These are phyloP conservation scores for Gentiana dahurica DNA, from an alignment of 257 asterid genomes.

Conservation along the genomic window DNA sequence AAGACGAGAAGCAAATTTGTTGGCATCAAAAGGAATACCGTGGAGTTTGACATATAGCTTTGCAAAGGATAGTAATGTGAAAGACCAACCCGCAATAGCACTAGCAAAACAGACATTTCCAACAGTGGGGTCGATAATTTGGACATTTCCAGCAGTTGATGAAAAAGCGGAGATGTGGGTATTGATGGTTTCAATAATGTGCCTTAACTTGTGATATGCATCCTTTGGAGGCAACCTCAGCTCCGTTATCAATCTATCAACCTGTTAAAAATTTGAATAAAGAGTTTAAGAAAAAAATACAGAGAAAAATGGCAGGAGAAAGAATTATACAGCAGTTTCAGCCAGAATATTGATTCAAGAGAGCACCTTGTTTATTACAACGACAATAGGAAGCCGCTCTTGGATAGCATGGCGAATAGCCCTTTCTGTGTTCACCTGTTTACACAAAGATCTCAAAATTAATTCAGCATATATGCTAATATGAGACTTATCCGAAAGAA, in stretches of 20 bases:
- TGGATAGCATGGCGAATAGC: constrained; percentile 89
- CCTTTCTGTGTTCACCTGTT: constrained; percentile 87
- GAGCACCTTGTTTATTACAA: constrained; percentile 82
- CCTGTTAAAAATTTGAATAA: constrained; percentile 29
- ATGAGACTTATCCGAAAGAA: too few species aligned
- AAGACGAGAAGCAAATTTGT: constrained; percentile 80
- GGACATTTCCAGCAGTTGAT: constrained; percentile 87
- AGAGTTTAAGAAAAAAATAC: constrained; percentile 6
- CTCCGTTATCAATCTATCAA: constrained; percentile 85
- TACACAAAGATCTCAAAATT: constrained; percentile 5
- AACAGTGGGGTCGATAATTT: constrained; percentile 64
- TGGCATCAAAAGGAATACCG: constrained; percentile 86
- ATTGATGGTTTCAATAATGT: constrained; percentile 79
- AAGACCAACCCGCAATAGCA: constrained; percentile 98
- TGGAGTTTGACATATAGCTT: constrained; percentile 89
- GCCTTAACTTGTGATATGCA: constrained; percentile 89
- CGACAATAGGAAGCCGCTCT: constrained; percentile 79
- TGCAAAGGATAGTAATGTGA: constrained; percentile 90
- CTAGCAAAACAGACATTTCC: constrained; percentile 97
- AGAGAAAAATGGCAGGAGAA: neutral
- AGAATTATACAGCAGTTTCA: constrained; percentile 1
- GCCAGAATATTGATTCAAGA: constrained; percentile 5
- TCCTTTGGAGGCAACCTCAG: constrained; percentile 94
- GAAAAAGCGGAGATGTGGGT: constrained; percentile 75
- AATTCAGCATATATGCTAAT: too few species aligned